A percentile compares a stretch with the other conserved stretches of the same genome.
phyloP scores from a whole-genome alignment of 768 basidiomycete species.

The Boletales sp. region DNA sequence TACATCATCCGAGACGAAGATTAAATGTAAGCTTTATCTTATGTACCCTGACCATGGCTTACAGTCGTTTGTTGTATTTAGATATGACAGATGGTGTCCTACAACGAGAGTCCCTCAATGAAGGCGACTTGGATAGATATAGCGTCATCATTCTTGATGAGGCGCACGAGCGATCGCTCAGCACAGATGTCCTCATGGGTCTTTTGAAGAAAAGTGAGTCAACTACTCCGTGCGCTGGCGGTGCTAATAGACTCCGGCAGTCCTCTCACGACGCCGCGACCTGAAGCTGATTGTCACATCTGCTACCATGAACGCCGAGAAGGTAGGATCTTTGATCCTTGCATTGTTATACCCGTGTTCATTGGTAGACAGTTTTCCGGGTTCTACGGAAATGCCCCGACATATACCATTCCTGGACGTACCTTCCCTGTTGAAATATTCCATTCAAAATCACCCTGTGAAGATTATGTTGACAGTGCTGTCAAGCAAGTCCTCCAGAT shows the following conservation, averaged over 20 bases:
- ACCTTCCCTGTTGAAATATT: slow-evolving; percentile 98
- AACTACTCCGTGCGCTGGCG: neutral
- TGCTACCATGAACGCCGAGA: slow-evolving; percentile 99
- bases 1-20: slow-evolving; percentile 89
- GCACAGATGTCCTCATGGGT: slow-evolving; percentile 98
- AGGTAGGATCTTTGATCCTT: slow-evolving; percentile 46
- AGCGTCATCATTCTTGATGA: slow-evolving; percentile 98
- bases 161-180: slow-evolving; percentile 95
- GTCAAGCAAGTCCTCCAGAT: slow-evolving; percentile 99
- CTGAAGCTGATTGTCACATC: slow-evolving; percentile 97
- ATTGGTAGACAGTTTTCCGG: slow-evolving; percentile 70
- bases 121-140: slow-evolving; percentile 97
- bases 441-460: slow-evolving; percentile 96
- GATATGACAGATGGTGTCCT: slow-evolving; percentile 99
- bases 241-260: slow-evolving; percentile 31
- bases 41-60: neutral
- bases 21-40: slow-evolving; percentile 73
- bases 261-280: slow-evolving; percentile 86
- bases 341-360: neutral
- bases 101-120: slow-evolving; percentile 95
- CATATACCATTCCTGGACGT: slow-evolving; percentile 89
- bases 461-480: slow-evolving; percentile 97
- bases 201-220: slow-evolving; percentile 83
- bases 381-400: slow-evolving; percentile 94
- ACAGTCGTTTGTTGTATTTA: slow-evolving; percentile 27